These are phyloP conservation scores for Fusarium albidum DNA, from an alignment of 2,329 filamentous ascomycete species.

Conservation along the genomic window DNA sequence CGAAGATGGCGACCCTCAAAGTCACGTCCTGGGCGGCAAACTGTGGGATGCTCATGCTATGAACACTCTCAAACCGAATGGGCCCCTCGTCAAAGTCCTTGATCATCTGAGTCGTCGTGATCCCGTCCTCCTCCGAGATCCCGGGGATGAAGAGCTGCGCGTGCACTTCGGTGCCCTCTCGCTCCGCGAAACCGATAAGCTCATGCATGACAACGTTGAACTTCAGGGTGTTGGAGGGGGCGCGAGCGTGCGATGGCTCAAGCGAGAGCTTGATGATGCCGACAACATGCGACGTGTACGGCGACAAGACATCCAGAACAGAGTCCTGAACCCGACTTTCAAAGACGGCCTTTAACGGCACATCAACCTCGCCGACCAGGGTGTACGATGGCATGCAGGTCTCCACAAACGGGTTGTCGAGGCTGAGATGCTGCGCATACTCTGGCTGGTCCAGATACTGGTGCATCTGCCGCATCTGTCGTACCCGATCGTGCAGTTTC, in stretches of 20 bases:
- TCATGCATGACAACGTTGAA: conserved; percentile 99
- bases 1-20: conserved; percentile 89
- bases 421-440: conserved; percentile 89
- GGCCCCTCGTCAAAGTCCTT: conserved; percentile 92
- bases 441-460: conserved; percentile 96
- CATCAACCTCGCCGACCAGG: conserved; percentile 89
- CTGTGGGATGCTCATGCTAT: conserved; percentile 94
- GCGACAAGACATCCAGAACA: conserved; percentile 86
- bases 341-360: conserved; percentile 91
- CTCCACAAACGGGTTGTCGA: conserved; percentile 94
- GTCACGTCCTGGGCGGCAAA: conserved; percentile 74
- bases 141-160: conserved; percentile 96
- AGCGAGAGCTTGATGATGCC: conserved; percentile 91
- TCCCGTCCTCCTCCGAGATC: conserved; percentile 86
- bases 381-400: conserved; percentile 92
- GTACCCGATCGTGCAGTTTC: conserved; percentile 86
- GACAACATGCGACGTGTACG: conserved; percentile 89
- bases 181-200: conserved; percentile 90
- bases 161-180: conserved; percentile 94
- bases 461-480: conserved; percentile 95
- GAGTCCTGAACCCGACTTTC: conserved; percentile 96
- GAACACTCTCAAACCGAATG: conserved; percentile 94
- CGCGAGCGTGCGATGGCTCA: conserved; percentile 92
- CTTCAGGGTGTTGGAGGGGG: conserved; percentile 90
- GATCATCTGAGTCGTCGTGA: conserved; percentile 95